Evolutionary conservation across 192 early-diverging fungal genomes (phyloP), one percentile per base, ranked within the genome.

Genomic region (Podila minutissima): DNA sequence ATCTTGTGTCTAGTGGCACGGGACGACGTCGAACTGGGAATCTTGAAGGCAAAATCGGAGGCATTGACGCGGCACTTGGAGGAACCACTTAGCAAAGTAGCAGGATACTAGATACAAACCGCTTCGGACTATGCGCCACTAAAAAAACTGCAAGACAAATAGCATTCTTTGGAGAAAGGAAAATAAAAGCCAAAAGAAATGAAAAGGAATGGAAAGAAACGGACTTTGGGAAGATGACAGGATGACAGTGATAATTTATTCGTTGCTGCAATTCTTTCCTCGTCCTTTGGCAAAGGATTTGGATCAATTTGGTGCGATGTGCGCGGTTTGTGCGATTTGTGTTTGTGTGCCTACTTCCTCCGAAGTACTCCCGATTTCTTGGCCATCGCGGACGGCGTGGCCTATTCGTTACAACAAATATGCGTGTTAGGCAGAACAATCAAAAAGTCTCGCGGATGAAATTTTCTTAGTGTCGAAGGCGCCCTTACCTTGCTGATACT

Each of bases 1-100:
- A 72, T 90, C 13, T 71, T 90, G 2, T 90, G 89, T 68, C 74
- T 90, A 17, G 86, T 88, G 19, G 87, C 82, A 62, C 72, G 85
- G 61, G 74, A 76, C 19, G 72, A 76, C 22, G 85, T 88, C 5
- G 85, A 86, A 67, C 63, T 89, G 4, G 87, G 87, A 26, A 83
- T 89, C 28, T 69, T 89, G 51, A 89, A 86, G 73, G 85, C 85
- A 26, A 89, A 89, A 74, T 82, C 82, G 19, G 83, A 88, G 12
- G 87, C 87, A 33, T 62, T 88, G 33, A 83, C 75, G 13, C 70
- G 72, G 26, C 87, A 88, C 67, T 64, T 88, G 62, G 85, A 88
- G 62, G 84, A 86, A 46, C 87, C 87, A 24, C 63, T 81, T 20
- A 81, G 76, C 62, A 72, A 53, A 69, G 76, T 81, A 8, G 76